These are phyloP conservation scores for Berberis thunbergii DNA, from an alignment of 164 flowering plant species.

Conservation along the genomic window DNA sequence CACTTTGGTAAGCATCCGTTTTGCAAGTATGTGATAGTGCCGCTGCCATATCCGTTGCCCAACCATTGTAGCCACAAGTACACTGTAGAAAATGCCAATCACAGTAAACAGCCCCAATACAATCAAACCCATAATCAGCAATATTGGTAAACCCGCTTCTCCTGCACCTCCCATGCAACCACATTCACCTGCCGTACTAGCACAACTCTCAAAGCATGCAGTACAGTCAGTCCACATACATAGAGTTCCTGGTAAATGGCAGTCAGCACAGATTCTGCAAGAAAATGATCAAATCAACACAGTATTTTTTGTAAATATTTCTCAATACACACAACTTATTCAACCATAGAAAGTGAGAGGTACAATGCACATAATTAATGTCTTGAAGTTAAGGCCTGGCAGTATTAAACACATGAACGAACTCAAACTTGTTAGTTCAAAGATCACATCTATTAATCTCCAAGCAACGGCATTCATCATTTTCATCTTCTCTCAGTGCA, in stretches of 20 bases:
- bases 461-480: too few species aligned
- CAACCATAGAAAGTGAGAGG: too few species aligned
- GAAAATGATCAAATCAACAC: neutral
- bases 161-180: slow-evolving; percentile 96
- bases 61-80: slow-evolving; percentile 96
- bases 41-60: slow-evolving; percentile 99
- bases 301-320: too few species aligned
- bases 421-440: too few species aligned
- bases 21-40: slow-evolving; percentile 96
- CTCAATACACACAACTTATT: too few species aligned
- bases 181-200: slow-evolving; percentile 81
- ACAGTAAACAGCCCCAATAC: slow-evolving; percentile 86
- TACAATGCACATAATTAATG: neutral
- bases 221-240: slow-evolving; percentile 99
- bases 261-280: slow-evolving; percentile 92
- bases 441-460: too few species aligned
- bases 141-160: slow-evolving; percentile 88
- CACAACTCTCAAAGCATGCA: slow-evolving; percentile 83
- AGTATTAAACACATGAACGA: too few species aligned
- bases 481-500: too few species aligned
- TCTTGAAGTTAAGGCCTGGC: too few species aligned
- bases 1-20: slow-evolving; percentile 96
- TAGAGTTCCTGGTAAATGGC: slow-evolving; percentile 93
- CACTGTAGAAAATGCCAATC: slow-evolving; percentile 95
- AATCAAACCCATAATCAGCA: slow-evolving; percentile 74